phyloP scores from a whole-genome alignment of 371 early-diverging fungal genomes.

The Haplosporangium sp. region DNA sequence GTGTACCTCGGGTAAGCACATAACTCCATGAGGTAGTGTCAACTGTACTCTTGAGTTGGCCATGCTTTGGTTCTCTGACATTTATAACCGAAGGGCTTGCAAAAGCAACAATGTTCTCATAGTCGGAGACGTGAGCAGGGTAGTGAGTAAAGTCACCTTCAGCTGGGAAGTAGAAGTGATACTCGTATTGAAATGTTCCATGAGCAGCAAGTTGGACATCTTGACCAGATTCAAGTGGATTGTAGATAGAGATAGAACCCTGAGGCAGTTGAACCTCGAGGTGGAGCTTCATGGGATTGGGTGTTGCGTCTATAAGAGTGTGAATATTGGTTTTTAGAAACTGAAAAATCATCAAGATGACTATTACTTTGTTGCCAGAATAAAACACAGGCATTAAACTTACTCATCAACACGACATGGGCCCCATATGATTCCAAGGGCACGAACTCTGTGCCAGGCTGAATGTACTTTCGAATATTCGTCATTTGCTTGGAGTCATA shows the following conservation, averaged over 20 bases:
- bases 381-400: background rate
- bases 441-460: constrained; percentile 15
- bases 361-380: background rate
- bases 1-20: constrained; percentile 23
- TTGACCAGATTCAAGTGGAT: constrained; percentile 22
- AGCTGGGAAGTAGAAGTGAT: constrained; percentile 66
- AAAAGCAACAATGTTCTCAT: constrained; percentile 45
- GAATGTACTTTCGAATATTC: constrained; percentile 28
- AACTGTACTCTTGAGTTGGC: background rate
- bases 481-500: constrained; percentile 30
- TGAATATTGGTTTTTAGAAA: background rate
- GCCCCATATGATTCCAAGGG: constrained; percentile 43
- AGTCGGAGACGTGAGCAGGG: constrained; percentile 59
- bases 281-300: constrained; percentile 45
- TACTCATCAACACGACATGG: constrained; percentile 53
- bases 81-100: constrained; percentile 25
- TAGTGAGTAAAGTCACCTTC: constrained; percentile 60
- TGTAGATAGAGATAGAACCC: constrained; percentile 29
- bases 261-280: constrained; percentile 44
- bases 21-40: constrained; percentile 38
- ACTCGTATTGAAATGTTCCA: constrained; percentile 45
- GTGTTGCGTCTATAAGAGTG: constrained; percentile 33
- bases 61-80: constrained; percentile 18
- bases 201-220: constrained; percentile 31
- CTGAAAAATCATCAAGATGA: background rate